Evolutionary conservation across 108 stramenopile species (phyloP), one percentile per base, ranked within the genome.

Genomic region (Fragilariopsis cylindrus): DNA sequence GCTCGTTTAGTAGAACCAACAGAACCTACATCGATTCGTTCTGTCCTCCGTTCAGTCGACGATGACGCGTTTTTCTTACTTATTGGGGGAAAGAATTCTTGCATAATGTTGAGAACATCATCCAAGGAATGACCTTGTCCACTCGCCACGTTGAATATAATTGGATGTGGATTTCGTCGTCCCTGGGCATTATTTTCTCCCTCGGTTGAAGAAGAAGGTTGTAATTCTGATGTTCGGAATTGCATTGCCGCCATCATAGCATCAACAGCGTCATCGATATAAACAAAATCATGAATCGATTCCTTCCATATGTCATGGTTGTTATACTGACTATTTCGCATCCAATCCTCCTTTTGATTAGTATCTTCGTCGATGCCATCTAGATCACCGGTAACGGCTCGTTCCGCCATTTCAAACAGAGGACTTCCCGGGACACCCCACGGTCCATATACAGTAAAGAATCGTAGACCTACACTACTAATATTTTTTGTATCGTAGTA

Each of bases 391-490:
- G 70, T 68, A 45, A 84, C 78, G 8, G 88, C 76, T 19, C 87
- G 80, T 77, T 94, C 89, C 2, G 89, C 93, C 81, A 92, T 84
- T 71, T 94, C 90, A 70, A 87, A 94, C 9, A 90, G 48, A 3
- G 87, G 86, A 42, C 83, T 87, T 30, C 89, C 89, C 3, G 93
- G 93, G 5, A 79, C 70, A 48, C 87, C 76, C 91, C 92, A 92
- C 44, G 96, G 96, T 18, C 96, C 96, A 71, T 96, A 96, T 8
- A 96, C 92, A 7, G 85, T 71, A 70, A 94, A 94, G 80, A 96
- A 91, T 1, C 96, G 82, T 57, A 96, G 68, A 47, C 92, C 96
- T 8, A 90, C 89, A 65, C 77, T 83, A 63, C 82, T 85, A 45
- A 96, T 81, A 15, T 82, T 84, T 75, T 93, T 78, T 7, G 85